Evolutionary conservation across 306 rosid genomes (phyloP), one percentile per base, ranked within the genome.

Genomic region (Corylus avellana): DNA sequence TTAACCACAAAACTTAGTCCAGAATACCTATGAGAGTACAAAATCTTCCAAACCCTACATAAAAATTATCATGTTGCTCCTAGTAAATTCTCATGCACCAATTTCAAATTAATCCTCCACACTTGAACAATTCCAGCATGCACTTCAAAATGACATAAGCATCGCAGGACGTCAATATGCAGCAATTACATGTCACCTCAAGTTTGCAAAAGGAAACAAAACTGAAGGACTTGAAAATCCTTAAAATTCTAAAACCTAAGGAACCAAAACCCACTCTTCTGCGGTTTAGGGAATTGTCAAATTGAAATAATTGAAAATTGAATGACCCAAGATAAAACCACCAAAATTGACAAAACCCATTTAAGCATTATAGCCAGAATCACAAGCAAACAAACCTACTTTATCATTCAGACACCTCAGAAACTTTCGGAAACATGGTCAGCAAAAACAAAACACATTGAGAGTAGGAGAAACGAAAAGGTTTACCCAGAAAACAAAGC

Each of bases 401-500:
- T 56, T n/a, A 29, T 55, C 51, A 72, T 74, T 47, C 75, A 25
- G 62, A 75, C 70, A 62, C 80, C 64, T 58, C 16, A 53, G 73
- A 54, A 79, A 82, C 69, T 27, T 73, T 35, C 13, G 11, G 75
- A 37, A 80, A 78, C 49, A 53, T 71, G 77, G 75, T 32, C 78
- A 4, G 71, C 39, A 66, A 67, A 67, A 70, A 59, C 2, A 54
- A 39, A 8, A 44, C 32, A 14, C 44, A 7, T 20, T 29, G 46
- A 64, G 42, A 70, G 56, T 44, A 32, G 8, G 39, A 59, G 39
- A 59, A 59, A 59, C 12, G 6, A 59, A 68, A 14, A 75, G 70
- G 75, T 42, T 20, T 49, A 86, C 89, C 84, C 59, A 75, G 80
- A 82, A 11, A 73, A 82, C 59, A 83, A 91, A 71, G 47, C 72